A percentile compares a stretch with the other conserved stretches of the same genome.
These are phyloP conservation scores for Zymoseptoria tritici DNA, from an alignment of 2,329 filamentous ascomycete species.

Conservation along the genomic window DNA sequence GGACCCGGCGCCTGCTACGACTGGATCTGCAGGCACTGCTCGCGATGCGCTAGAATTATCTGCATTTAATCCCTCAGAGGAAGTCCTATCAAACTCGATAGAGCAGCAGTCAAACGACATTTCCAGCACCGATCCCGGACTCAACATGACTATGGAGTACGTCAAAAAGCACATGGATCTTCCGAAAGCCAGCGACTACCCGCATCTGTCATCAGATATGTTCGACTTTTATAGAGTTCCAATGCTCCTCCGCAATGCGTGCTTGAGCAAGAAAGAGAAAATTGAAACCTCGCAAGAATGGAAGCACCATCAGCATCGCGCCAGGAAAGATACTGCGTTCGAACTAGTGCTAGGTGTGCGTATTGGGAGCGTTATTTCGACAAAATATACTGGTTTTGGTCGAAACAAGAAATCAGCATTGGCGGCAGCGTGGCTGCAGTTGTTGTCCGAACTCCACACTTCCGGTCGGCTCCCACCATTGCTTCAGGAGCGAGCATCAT, in stretches of 20 bases:
- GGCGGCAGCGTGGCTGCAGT: background rate
- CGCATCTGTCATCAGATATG: background rate
- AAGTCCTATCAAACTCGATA: background rate
- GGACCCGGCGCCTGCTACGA: background rate
- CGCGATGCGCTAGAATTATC: background rate
- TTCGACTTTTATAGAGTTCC: background rate
- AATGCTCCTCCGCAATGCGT: background rate
- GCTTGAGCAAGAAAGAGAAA: background rate
- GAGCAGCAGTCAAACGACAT: background rate
- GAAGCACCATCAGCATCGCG: background rate
- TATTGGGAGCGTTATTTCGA: background rate
- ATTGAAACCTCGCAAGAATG: background rate
- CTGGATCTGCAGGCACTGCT: background rate
- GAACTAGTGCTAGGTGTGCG: background rate
- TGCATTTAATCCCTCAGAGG: background rate
- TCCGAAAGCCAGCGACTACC: background rate
- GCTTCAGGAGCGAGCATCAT: background rate
- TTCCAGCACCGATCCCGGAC: background rate
- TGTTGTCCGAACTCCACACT: constrained; percentile 3
- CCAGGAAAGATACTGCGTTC: background rate
- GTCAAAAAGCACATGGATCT: background rate
- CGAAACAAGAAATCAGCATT: background rate
- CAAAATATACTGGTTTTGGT: background rate
- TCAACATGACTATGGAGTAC: background rate
- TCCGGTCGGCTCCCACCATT: background rate